A percentile compares a stretch with the other conserved stretches of the same genome.
Evolutionary conservation across 257 asterid genomes (phyloP).

Genomic region (Anisodus acutangulus): DNA sequence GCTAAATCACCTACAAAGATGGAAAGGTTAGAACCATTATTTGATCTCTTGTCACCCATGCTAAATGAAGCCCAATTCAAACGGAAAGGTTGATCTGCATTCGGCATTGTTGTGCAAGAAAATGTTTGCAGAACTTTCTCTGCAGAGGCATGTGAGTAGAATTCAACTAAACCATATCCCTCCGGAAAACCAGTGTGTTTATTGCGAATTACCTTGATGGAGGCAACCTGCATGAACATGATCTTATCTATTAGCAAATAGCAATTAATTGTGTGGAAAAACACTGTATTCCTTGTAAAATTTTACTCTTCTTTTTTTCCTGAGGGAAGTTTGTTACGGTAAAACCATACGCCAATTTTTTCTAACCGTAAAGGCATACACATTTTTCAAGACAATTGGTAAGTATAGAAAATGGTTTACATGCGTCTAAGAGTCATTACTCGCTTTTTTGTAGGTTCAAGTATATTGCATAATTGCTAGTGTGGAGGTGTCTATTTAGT

Average conservation of each 20-base stretch:
- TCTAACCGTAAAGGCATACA: too few relatives aligned
- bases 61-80: slow-evolving; percentile 95
- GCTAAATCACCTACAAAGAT: slow-evolving; percentile 93
- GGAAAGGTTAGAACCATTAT: slow-evolving; percentile 80
- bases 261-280: neutral
- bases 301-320: neutral
- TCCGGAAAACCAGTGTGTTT: slow-evolving; percentile 82
- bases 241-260: neutral
- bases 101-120: slow-evolving; percentile 68
- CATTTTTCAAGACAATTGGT: neutral
- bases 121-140: slow-evolving; percentile 75
- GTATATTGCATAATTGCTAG: neutral
- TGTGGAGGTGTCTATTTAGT: neutral
- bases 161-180: slow-evolving; percentile 95
- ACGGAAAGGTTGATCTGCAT: slow-evolving; percentile 77
- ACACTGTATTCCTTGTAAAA: neutral
- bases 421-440: neutral
- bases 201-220: slow-evolving; percentile 85
- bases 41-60: slow-evolving; percentile 83
- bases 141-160: slow-evolving; percentile 70
- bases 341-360: neutral
- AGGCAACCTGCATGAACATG: slow-evolving; percentile 58
- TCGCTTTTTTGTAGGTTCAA: neutral
- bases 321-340: neutral
- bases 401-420: neutral